Percentiles rank a stretch among this genome's conserved stretches.
These are phyloP conservation scores for Fraxinus greggii DNA, from an alignment of 305 asterid species.

Conservation along the genomic window DNA sequence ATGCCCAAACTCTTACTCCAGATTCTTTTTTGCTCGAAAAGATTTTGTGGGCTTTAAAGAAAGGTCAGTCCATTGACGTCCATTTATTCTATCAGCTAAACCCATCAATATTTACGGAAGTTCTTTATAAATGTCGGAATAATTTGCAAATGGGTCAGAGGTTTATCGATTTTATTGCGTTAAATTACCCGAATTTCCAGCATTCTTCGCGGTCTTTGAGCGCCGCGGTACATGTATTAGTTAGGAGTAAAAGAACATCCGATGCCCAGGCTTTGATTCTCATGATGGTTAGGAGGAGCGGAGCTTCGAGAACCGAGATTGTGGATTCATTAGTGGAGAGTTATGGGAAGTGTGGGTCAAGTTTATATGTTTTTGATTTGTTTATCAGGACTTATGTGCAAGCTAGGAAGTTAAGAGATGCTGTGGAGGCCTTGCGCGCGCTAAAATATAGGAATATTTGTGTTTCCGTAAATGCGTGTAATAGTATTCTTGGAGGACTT, in stretches of 20 bases:
- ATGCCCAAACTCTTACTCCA: slow-evolving; percentile 29
- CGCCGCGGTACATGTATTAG: slow-evolving; percentile 54
- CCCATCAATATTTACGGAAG: slow-evolving; percentile 48
- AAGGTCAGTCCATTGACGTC: slow-evolving; percentile 48
- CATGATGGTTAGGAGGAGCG: slow-evolving; percentile 66
- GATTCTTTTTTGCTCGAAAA: slow-evolving; percentile 52
- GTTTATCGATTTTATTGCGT: slow-evolving; percentile 50
- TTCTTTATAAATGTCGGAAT: slow-evolving; percentile 45
- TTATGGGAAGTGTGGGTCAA: slow-evolving; percentile 45
- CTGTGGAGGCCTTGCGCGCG: slow-evolving; percentile 56
- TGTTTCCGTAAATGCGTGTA: slow-evolving; percentile 67
- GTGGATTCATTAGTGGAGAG: slow-evolving; percentile 49
- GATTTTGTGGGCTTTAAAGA: slow-evolving; percentile 53
- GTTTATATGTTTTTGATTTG: slow-evolving; percentile 52
- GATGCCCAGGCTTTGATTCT: slow-evolving; percentile 74
- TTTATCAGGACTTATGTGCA: slow-evolving; percentile 71
- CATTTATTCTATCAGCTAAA: slow-evolving; percentile 39
- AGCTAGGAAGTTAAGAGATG: slow-evolving; percentile 82
- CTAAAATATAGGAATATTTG: slow-evolving; percentile 38
- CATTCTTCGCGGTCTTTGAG: slow-evolving; percentile 59
- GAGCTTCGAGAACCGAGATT: slow-evolving; percentile 54
- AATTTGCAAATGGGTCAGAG: slow-evolving; percentile 46
- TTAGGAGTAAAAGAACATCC: slow-evolving; percentile 49
- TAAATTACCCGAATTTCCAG: slow-evolving; percentile 52
- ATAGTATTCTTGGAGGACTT: slow-evolving; percentile 70